Evolutionary conservation across 768 basidiomycete species (phyloP), one percentile per base, ranked within the genome.

Genomic region (Mycena sanguinolenta): DNA sequence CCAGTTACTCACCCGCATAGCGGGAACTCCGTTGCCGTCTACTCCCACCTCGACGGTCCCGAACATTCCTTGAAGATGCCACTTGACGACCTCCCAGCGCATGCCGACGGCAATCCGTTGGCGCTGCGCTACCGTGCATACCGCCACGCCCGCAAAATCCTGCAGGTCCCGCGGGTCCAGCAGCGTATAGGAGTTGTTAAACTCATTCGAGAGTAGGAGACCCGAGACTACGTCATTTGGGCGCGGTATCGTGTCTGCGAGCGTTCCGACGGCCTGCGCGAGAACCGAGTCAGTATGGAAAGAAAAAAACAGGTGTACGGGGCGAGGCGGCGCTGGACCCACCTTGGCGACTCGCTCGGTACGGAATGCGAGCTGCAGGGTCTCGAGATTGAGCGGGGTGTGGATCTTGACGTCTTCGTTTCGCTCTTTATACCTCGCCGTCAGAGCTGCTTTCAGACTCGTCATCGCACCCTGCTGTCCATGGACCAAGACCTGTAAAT

Each of bases 21-120:
- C 91, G 30, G 85, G 86, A 36, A 87, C 81, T 12, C 89, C 91
- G 59, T 91, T 88, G 58, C 87, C 88, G 78, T 95, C 93, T 21
- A 87, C 44, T 0, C 93, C 93, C 57, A 94, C 92, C 67, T 94
- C 91, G 1, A 96, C 88, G 61, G 84, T 88, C 7, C 95, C 95
- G 76, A 92, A 97, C 95, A 97, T 98, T 7, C 97, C 97, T 79
- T 98, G 95, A 66, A 99, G n/a, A n/a, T n/a, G n/a, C n/a, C 98
- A 99, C 69, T 91, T 85, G 12, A 99, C 92, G 57, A 99, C 87
- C 14, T 94, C 89, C 96, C 95, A 97, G n/a, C 95, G 89, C 3
- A 98, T 96, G 25, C 93, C 92, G 7, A 99, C 86, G 9, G 89
- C 85, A 60, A 99, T 84, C 68, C 86, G 91, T 81, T 98, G 97